Conservation (phyloP, 1,284 basidiomycete species). For the Microbotryomycetes sp. region DNA sequence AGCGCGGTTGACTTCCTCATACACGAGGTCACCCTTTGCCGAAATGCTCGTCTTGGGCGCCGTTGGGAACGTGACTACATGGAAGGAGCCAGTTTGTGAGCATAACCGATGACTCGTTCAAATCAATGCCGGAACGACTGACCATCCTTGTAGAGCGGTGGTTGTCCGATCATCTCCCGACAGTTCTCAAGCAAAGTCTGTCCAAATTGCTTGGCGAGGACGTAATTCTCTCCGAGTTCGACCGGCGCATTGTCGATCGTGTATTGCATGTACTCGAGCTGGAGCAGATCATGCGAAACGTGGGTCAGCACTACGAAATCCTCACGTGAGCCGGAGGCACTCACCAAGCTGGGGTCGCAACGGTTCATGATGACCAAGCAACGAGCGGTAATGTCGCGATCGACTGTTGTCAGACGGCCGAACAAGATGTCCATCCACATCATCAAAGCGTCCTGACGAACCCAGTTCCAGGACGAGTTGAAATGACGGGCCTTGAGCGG, state of each 20-base stretch:
- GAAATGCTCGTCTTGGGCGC: constrained; percentile 92
- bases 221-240: constrained; percentile 80
- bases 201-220: constrained; percentile 91
- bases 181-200: constrained; percentile 94
- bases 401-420: constrained; percentile 83
- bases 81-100: constrained; percentile 10
- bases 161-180: constrained; percentile 67
- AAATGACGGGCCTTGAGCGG: constrained; percentile 94
- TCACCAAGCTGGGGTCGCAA: constrained; percentile 77
- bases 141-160: constrained; percentile 91
- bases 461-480: constrained; percentile 99
- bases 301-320: not conserved
- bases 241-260: constrained; percentile 70
- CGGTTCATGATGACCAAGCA: constrained; percentile 97
- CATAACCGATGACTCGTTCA: constrained; percentile 1
- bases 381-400: constrained; percentile 78
- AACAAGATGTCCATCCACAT: constrained; percentile 97
- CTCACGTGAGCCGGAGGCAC: not conserved
- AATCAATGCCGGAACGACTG: constrained; percentile 38
- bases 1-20: constrained; percentile 87
- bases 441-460: constrained; percentile 73
- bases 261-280: constrained; percentile 80
- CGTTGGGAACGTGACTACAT: constrained; percentile 88
- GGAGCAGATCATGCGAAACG: not conserved
- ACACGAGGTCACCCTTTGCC: constrained; percentile 86